Conservation (phyloP, 2,329 filamentous ascomycete species). For the Colletotrichum noveboracense region DNA sequence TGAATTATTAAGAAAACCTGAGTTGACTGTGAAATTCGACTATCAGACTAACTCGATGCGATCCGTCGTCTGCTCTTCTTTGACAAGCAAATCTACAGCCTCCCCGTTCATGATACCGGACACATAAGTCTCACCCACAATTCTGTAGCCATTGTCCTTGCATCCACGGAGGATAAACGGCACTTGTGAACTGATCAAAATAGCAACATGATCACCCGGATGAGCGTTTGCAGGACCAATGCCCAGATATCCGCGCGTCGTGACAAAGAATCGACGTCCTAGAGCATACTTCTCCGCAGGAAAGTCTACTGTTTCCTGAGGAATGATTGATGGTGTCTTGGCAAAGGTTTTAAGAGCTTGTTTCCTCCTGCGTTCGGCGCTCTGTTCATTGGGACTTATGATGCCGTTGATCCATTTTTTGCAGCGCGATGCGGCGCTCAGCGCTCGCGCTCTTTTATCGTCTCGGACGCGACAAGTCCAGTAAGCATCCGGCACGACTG, state of each 20-base stretch:
- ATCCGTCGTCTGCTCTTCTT: fast-evolving
- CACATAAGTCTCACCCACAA: background rate
- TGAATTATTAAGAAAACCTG: background rate
- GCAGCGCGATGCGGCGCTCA: background rate
- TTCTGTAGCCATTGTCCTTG: background rate
- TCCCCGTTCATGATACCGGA: background rate
- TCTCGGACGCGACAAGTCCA: background rate
- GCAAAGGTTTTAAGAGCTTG: background rate
- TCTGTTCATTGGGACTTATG: background rate
- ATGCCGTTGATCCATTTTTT: background rate
- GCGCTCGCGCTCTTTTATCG: background rate
- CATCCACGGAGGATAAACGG: background rate
- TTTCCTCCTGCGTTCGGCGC: background rate
- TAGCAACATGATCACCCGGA: background rate
- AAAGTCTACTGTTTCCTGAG: background rate
- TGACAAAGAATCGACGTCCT: background rate
- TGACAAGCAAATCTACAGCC: background rate
- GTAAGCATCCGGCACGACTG: background rate
- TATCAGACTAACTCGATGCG: background rate
- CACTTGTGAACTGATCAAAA: background rate
- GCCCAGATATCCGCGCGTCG: background rate
- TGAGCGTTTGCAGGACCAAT: background rate
- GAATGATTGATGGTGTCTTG: background rate
- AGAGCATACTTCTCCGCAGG: background rate
- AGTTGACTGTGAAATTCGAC: background rate